Evolutionary conservation across 2,329 filamentous ascomycete species (phyloP), one percentile per base, ranked within the genome.

Genomic region (Aspergillus sp.): DNA sequence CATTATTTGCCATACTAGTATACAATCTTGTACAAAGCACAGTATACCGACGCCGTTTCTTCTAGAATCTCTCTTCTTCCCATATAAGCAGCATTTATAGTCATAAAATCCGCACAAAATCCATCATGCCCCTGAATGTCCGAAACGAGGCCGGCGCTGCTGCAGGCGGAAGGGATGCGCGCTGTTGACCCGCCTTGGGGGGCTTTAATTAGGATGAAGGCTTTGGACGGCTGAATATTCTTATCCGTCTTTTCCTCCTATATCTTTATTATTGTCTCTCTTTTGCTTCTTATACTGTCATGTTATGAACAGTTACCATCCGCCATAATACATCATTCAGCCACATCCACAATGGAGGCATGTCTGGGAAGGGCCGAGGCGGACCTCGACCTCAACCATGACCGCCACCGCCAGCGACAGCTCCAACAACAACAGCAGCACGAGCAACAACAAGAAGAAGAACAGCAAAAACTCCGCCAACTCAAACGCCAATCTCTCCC

Each of bases 401-500:
- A 53, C 45, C 38, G 41, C 43, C 39, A 50, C 19, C 50, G 53
- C 12, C 45, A 53, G 50, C 49, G 51, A 38, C 41, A 19, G n/a
- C 41, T 27, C 7, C 22, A 43, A 10, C 41, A 38, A 13, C 13
- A 38, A 6, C n/a, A 38, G 13, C 35, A 15, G 13, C n/a, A 17
- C 35, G 35, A 38, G 19, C 35, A 15, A 19, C 19, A 15, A 19
- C 35, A n/a, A 17, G n/a, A 15, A 17, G n/a, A 15, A 19, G 35
- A 15, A 17, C 15, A 38, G n/a, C 35, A 6, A 25, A 47, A 51
- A 43, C 56, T 56, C 22, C 46, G 46, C 10, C 59, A 60, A 51
- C 56, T 53, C 39, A 65, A 68, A 51, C 61, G 61, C 33, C 57
- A 61, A 7, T 66, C 66, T 22, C 55, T 68, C 2, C 60, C 66